These are phyloP conservation scores for Lasiodiplodia gonubiensis DNA, from an alignment of 2,329 filamentous ascomycete species.

Conservation along the genomic window DNA sequence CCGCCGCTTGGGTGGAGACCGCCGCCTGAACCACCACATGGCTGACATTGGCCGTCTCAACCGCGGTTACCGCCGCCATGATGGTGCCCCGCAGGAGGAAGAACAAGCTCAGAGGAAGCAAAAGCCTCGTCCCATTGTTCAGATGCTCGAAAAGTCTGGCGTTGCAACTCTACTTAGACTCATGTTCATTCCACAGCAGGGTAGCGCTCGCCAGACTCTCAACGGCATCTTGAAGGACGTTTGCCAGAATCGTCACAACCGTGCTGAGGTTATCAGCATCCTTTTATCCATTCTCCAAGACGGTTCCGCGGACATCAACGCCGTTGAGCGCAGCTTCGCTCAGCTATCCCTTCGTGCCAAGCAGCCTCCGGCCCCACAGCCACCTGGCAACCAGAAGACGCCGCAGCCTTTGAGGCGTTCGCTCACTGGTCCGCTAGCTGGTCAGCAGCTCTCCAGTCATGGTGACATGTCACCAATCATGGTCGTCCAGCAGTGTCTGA, in stretches of 20 bases:
- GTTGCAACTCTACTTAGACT: slow-evolving; percentile 95
- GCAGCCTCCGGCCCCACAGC: slow-evolving; percentile 59
- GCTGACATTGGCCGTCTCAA: slow-evolving; percentile 38
- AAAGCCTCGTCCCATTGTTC: slow-evolving; percentile 81
- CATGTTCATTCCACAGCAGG: slow-evolving; percentile 95
- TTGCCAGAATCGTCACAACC: slow-evolving; percentile 95
- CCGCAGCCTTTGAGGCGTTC: slow-evolving; percentile 80
- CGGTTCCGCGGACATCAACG: slow-evolving; percentile 88
- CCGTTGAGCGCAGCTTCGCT: slow-evolving; percentile 93
- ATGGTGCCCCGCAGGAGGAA: slow-evolving; percentile 46
- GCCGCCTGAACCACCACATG: slow-evolving; percentile 60
- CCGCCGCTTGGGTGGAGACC: slow-evolving; percentile 67
- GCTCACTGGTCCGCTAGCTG: slow-evolving; percentile 64
- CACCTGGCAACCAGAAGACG: slow-evolving; percentile 65
- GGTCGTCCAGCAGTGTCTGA: slow-evolving; percentile 93
- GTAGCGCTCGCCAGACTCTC: slow-evolving; percentile 80
- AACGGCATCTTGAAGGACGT: slow-evolving; percentile 89
- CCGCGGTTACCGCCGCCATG: slow-evolving; percentile 32
- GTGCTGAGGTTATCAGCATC: slow-evolving; percentile 90
- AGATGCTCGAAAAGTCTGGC: slow-evolving; percentile 96
- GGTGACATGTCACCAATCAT: slow-evolving; percentile 92
- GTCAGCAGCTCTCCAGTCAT: slow-evolving; percentile 55
- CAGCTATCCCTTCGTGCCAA: slow-evolving; percentile 91
- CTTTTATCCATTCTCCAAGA: slow-evolving; percentile 94
- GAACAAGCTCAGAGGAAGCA: slow-evolving; percentile 64